phyloP scores from a whole-genome alignment of 179 eudicot genomes.

The Vitellaria paradoxa region DNA sequence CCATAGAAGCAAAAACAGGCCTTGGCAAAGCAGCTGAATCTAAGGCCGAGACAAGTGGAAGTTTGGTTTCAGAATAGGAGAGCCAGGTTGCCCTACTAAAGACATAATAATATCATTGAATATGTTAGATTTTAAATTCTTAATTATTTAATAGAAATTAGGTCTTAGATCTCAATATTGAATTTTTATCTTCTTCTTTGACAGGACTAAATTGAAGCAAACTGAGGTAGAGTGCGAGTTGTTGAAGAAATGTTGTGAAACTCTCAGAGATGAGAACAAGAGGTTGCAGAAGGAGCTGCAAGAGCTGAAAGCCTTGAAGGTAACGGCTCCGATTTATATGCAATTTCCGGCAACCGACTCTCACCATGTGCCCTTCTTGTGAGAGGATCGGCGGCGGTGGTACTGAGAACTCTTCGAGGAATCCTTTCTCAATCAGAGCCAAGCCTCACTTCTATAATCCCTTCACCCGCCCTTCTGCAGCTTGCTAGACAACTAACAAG shows the following conservation, averaged over 20 bases:
- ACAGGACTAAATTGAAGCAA: slow-evolving; percentile 37
- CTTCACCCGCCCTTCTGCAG: slow-evolving; percentile 22
- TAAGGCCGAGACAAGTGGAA: slow-evolving; percentile 91
- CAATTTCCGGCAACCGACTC: slow-evolving; percentile 28
- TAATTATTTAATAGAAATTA: background rate
- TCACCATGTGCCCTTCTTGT: slow-evolving; percentile 31
- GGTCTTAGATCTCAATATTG: background rate
- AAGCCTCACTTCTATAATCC: slow-evolving; percentile 19
- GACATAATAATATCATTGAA: background rate
- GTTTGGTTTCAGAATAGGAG: slow-evolving; percentile 97
- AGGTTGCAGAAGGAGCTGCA: slow-evolving; percentile 31
- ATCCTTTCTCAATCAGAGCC: background rate
- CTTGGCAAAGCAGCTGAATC: slow-evolving; percentile 84
- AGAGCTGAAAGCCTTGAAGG: slow-evolving; percentile 21
- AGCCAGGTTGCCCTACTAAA: slow-evolving; percentile 50
- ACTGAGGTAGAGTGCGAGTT: slow-evolving; percentile 33
- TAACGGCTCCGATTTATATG: slow-evolving; percentile 12
- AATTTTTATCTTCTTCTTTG: background rate
- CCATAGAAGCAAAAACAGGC: slow-evolving; percentile 78
- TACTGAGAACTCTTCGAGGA: slow-evolving; percentile 11
- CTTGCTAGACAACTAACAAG: slow-evolving; percentile 6
- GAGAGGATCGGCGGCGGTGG: slow-evolving; percentile 5
- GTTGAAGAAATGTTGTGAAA: slow-evolving; percentile 26
- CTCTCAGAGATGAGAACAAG: slow-evolving; percentile 25
- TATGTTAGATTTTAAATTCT: background rate